These are phyloP conservation scores for Suillus subaureus DNA, from an alignment of 768 basidiomycete genomes.

Conservation along the genomic window DNA sequence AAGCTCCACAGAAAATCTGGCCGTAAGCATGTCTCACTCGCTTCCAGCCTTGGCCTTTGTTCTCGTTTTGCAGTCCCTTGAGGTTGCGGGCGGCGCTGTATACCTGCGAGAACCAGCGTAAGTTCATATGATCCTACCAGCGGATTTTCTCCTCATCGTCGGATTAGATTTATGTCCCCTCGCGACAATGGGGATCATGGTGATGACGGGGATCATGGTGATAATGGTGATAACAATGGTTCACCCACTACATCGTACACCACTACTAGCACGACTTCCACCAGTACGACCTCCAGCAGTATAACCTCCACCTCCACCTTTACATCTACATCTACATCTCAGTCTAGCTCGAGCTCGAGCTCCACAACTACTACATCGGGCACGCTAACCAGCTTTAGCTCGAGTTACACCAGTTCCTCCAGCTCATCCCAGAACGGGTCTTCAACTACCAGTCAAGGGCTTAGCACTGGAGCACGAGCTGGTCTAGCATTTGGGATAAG, in stretches of 20 bases:
- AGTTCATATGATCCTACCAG: neutral
- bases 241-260: slow-evolving; percentile 1
- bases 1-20: neutral
- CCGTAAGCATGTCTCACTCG: slow-evolving; percentile 3
- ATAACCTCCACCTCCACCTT: neutral
- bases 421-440: slow-evolving; percentile 7
- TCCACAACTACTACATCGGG: neutral
- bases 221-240: neutral
- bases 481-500: slow-evolving; percentile 30
- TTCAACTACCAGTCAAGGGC: slow-evolving; percentile 8
- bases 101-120: slow-evolving; percentile 5
- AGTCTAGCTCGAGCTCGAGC: slow-evolving; percentile 9
- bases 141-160: neutral
- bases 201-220: neutral
- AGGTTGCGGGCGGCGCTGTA: neutral
- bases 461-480: slow-evolving; percentile 22
- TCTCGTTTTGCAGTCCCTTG: slow-evolving; percentile 4
- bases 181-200: neutral
- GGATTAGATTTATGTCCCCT: neutral
- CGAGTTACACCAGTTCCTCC: neutral
- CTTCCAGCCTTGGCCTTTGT: slow-evolving; percentile 10
- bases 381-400: slow-evolving; percentile 6
- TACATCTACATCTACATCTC: neutral
- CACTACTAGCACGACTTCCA: neutral
- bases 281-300: neutral